Percentiles rank a stretch among this genome's conserved stretches.
Conservation (phyloP, 1,284 basidiomycete genomes). For the Ganoderma leucocontextum region DNA sequence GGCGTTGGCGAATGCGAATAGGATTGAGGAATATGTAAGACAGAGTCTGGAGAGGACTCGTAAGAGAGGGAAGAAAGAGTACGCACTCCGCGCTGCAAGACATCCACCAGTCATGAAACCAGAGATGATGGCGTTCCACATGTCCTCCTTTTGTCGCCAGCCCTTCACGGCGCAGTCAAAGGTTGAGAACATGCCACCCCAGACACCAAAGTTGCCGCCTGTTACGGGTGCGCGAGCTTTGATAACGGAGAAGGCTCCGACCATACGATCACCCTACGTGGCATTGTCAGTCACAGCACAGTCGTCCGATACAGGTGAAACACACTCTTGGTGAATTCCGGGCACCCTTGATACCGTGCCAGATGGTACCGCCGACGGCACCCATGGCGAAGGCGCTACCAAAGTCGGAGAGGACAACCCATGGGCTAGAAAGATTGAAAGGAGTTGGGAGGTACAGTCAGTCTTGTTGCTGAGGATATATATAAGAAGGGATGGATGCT, state of each 20-base stretch:
- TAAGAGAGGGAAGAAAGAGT: neutral
- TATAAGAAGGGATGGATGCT: conserved; percentile 31
- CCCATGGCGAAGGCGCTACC: conserved; percentile 98
- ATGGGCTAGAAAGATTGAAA: conserved; percentile 70
- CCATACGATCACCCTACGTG: conserved; percentile 87
- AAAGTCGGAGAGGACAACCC: conserved; percentile 99
- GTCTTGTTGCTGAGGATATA: neutral
- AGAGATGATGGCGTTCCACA: conserved; percentile 99
- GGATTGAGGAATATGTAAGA: neutral
- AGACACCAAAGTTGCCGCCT: conserved; percentile 97
- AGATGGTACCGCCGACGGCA: conserved; percentile 95
- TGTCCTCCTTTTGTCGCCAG: conserved; percentile 97
- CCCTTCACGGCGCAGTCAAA: conserved; percentile 99
- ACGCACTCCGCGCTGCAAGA: conserved; percentile 89
- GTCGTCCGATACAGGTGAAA: conserved; percentile 26
- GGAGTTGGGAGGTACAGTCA: conserved; percentile 19
- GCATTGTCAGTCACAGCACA: neutral
- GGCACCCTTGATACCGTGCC: conserved; percentile 99
- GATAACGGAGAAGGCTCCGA: conserved; percentile 95
- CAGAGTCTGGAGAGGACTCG: neutral
- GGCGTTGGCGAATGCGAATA: neutral
- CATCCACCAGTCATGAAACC: conserved; percentile 99
- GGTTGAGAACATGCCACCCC: conserved; percentile 97
- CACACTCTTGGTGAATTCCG: conserved; percentile 93
- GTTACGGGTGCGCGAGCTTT: conserved; percentile 98